These are phyloP conservation scores for Parastagonospora avenae DNA, from an alignment of 2,329 filamentous ascomycete species.

Conservation along the genomic window DNA sequence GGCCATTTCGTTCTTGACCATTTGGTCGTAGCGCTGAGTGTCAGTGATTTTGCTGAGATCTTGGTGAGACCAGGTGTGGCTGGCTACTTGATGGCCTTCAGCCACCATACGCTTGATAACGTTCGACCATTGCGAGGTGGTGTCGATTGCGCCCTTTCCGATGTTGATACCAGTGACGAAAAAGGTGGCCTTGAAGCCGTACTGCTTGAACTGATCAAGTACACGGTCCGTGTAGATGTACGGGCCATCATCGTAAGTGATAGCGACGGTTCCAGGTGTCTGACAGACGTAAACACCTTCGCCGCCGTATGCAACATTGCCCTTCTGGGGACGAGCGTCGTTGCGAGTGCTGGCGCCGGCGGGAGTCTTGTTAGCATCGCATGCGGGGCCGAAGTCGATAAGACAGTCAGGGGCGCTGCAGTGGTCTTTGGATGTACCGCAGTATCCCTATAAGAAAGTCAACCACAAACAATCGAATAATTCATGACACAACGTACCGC, in stretches of 20 bases:
- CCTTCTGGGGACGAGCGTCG: slow-evolving; percentile 59
- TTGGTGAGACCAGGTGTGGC: slow-evolving; percentile 62
- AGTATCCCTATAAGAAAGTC: slow-evolving; percentile 52
- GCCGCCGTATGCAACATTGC: slow-evolving; percentile 61
- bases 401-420: slow-evolving; percentile 66
- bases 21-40: slow-evolving; percentile 53
- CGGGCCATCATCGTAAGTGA: slow-evolving; percentile 72
- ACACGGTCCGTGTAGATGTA: slow-evolving; percentile 65
- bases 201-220: slow-evolving; percentile 61
- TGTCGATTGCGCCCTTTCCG: slow-evolving; percentile 63
- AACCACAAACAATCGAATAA: slow-evolving; percentile 1
- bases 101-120: slow-evolving; percentile 61
- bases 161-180: slow-evolving; percentile 66
- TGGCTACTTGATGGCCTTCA: slow-evolving; percentile 66
- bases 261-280: slow-evolving; percentile 62
- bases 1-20: slow-evolving; percentile 61
- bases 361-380: slow-evolving; percentile 63
- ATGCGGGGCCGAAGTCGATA: slow-evolving; percentile 63
- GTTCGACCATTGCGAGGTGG: slow-evolving; percentile 51
- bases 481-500: slow-evolving; percentile 25
- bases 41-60: slow-evolving; percentile 53
- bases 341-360: slow-evolving; percentile 59
- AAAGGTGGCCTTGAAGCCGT: slow-evolving; percentile 69
- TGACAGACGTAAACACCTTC: slow-evolving; percentile 61
- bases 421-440: slow-evolving; percentile 59